Percentiles rank a stretch among this genome's conserved stretches.
Evolutionary conservation across 2,329 filamentous ascomycete species (phyloP).

Genomic region (Colletotrichum ledebouriae): DNA sequence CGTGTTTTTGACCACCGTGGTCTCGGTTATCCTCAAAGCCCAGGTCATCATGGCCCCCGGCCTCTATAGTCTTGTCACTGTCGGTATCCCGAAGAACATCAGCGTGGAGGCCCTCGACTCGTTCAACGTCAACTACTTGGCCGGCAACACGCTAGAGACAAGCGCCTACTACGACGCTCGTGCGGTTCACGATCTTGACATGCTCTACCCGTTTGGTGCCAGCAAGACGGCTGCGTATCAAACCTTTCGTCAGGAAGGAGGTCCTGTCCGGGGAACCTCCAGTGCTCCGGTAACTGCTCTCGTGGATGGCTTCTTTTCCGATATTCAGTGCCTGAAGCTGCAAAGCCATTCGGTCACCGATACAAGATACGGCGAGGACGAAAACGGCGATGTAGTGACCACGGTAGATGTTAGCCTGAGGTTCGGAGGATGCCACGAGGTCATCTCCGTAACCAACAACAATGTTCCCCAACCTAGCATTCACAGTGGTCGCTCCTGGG

Average conservation of each 20-base stretch:
- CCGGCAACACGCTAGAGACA: background rate
- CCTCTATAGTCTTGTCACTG: constrained; percentile 14
- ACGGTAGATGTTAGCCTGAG: constrained; percentile 10
- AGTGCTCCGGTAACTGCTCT: constrained; percentile 6
- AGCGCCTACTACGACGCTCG: constrained; percentile 14
- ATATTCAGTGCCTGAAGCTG: constrained; percentile 19
- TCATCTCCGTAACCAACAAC: background rate
- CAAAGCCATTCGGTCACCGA: background rate
- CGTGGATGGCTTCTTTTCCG: constrained; percentile 21
- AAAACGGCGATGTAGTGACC: background rate
- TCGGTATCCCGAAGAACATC: background rate
- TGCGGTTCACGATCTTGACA: constrained; percentile 6
- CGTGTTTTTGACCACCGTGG: background rate
- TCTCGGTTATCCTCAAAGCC: background rate
- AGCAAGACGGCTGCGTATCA: constrained; percentile 16
- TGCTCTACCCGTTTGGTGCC: constrained; percentile 17
- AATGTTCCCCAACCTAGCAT: constrained; percentile 5
- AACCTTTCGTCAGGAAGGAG: background rate
- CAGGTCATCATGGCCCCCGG: constrained; percentile 20
- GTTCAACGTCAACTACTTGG: constrained; percentile 5
- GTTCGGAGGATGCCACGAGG: constrained; percentile 21
- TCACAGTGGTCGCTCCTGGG: background rate
- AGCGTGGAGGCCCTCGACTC: constrained; percentile 5
- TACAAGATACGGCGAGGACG: background rate
- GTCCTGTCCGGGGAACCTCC: constrained; percentile 1